These are phyloP conservation scores for Pythium scleroteichum DNA, from an alignment of 352 stramenopile genomes.

Conservation along the genomic window DNA sequence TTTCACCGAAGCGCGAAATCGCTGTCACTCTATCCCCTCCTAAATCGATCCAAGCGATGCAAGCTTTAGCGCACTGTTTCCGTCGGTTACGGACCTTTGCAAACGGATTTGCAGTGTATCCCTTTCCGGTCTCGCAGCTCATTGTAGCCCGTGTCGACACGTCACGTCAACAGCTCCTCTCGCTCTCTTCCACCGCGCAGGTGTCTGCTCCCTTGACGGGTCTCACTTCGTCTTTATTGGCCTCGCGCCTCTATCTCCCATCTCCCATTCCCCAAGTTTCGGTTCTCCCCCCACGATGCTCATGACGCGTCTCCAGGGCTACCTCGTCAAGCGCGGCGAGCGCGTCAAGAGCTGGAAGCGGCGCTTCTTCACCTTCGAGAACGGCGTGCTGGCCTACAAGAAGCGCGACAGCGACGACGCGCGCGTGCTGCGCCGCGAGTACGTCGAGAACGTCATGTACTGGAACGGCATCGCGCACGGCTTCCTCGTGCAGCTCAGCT, in stretches of 20 bases:
- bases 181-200: background rate
- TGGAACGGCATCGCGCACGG: slow-evolving; percentile 60
- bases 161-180: background rate
- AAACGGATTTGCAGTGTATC: background rate
- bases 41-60: background rate
- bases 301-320: slow-evolving; percentile 36
- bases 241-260: background rate
- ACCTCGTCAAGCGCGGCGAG: slow-evolving; percentile 56
- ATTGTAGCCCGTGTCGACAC: background rate
- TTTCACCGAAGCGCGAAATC: background rate
- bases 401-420: slow-evolving; percentile 47
- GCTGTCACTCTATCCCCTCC: background rate
- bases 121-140: slow-evolving; percentile 1
- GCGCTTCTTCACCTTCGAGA: slow-evolving; percentile 66
- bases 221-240: background rate
- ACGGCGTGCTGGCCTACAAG: slow-evolving; percentile 62
- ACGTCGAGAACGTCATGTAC: slow-evolving; percentile 64
- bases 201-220: too few species aligned
- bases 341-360: slow-evolving; percentile 72
- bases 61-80: background rate
- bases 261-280: too few species aligned
- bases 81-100: background rate
- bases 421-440: slow-evolving; percentile 49
- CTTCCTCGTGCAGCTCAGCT: slow-evolving; percentile 55
- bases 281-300: too few species aligned